These are phyloP conservation scores for Mycena pura DNA, from an alignment of 768 basidiomycete genomes.

Conservation along the genomic window DNA sequence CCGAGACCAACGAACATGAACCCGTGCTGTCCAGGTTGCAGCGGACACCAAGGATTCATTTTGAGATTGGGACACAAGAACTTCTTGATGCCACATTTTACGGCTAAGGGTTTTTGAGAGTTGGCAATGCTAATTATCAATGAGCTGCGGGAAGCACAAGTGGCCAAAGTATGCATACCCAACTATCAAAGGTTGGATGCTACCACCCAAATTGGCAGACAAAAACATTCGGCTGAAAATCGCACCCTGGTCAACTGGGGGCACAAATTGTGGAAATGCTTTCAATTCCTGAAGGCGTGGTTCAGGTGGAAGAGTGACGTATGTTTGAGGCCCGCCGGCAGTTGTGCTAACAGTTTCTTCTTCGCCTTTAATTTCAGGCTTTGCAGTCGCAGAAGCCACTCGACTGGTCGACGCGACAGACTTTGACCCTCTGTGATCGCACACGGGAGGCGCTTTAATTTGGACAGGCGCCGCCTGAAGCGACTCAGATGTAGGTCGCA, in stretches of 20 bases:
- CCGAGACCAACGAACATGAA: slow-evolving; percentile 64
- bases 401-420: neutral
- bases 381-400: slow-evolving; percentile 25
- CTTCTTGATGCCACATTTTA: slow-evolving; percentile 39
- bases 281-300: slow-evolving; percentile 32
- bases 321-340: slow-evolving; percentile 7
- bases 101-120: slow-evolving; percentile 38
- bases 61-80: slow-evolving; percentile 59
- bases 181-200: slow-evolving; percentile 44
- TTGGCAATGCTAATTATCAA: slow-evolving; percentile 31
- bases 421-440: neutral
- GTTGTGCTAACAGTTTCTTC: slow-evolving; percentile 14
- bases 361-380: slow-evolving; percentile 5
- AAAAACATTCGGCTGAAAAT: slow-evolving; percentile 49
- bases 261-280: slow-evolving; percentile 32
- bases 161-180: slow-evolving; percentile 34
- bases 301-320: slow-evolving; percentile 26
- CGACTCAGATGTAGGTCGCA: too few relatives aligned
- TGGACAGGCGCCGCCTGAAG: too few relatives aligned
- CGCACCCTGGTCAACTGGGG: slow-evolving; percentile 31
- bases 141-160: neutral
- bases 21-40: slow-evolving; percentile 54
- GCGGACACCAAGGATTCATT: slow-evolving; percentile 62
- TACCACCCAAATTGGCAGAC: slow-evolving; percentile 46
- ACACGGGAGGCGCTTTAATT: too few relatives aligned